phyloP scores from a whole-genome alignment of 495 filamentous ascomycete genomes.

The Neurospora sp. region DNA sequence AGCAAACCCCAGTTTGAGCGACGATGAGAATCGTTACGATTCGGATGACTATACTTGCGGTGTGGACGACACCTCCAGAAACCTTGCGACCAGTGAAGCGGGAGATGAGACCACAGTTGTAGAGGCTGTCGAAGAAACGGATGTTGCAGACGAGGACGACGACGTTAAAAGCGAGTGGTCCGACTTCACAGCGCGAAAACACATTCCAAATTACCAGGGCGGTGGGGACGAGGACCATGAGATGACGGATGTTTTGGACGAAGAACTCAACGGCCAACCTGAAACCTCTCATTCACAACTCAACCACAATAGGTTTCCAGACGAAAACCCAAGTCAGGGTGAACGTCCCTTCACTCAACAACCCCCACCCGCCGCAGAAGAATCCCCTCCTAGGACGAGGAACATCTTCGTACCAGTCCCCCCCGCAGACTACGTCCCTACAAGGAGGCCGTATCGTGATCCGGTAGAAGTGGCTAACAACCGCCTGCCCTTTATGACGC shows the following conservation, averaged over 20 bases:
- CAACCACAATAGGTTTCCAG: background rate
- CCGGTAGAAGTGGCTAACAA: slow-evolving; percentile 68
- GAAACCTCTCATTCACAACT: background rate
- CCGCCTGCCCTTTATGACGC: slow-evolving; percentile 94
- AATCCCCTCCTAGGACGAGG: slow-evolving; percentile 29
- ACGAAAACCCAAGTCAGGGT: slow-evolving; percentile 14
- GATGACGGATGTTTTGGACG: slow-evolving; percentile 25
- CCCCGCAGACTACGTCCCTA: slow-evolving; percentile 73
- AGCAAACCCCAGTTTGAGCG: slow-evolving; percentile 37
- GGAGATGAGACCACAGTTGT: slow-evolving; percentile 22
- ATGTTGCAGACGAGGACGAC: slow-evolving; percentile 52
- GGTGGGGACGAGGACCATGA: slow-evolving; percentile 13
- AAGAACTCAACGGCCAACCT: slow-evolving; percentile 3
- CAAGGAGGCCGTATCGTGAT: slow-evolving; percentile 65
- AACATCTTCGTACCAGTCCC: slow-evolving; percentile 55
- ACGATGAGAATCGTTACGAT: slow-evolving; percentile 55
- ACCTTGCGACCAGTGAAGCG: slow-evolving; percentile 42
- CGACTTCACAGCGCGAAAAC: slow-evolving; percentile 65
- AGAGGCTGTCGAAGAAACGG: slow-evolving; percentile 23
- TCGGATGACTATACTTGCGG: slow-evolving; percentile 74
- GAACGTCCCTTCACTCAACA: slow-evolving; percentile 27
- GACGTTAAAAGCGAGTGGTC: slow-evolving; percentile 68
- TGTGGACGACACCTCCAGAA: slow-evolving; percentile 59
- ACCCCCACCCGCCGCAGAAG: slow-evolving; percentile 12
- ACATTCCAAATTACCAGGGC: slow-evolving; percentile 46